Conservation (phyloP, 768 basidiomycete genomes). For the Xanthoconium purpureum region DNA sequence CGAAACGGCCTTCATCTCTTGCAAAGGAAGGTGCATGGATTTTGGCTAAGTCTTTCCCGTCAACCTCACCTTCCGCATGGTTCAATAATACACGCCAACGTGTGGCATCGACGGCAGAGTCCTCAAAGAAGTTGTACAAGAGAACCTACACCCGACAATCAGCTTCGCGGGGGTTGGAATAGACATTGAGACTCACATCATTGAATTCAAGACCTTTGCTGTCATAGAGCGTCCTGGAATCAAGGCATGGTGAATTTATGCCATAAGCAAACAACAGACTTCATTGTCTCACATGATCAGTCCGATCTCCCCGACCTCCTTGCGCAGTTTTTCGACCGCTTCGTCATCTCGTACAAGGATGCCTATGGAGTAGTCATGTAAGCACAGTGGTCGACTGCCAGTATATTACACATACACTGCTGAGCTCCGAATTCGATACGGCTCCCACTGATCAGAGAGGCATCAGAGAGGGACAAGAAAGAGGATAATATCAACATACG, state of each 20-base stretch:
- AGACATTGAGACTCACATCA: constrained; percentile 8
- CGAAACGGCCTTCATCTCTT: constrained; percentile 44
- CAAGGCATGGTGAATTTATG: neutral
- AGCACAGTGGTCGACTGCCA: neutral
- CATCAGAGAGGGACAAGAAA: constrained; percentile 6
- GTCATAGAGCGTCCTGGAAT: constrained; percentile 30
- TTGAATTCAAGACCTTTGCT: constrained; percentile 32
- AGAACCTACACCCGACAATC: constrained; percentile 48
- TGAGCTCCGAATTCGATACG: constrained; percentile 59
- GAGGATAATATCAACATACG: constrained; percentile 32
- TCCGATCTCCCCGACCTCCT: constrained; percentile 56
- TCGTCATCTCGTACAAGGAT: constrained; percentile 65
- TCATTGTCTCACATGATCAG: constrained; percentile 48
- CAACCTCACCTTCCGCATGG: constrained; percentile 27
- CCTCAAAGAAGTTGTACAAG: constrained; percentile 71
- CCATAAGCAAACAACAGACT: neutral
- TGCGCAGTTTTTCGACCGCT: constrained; percentile 45
- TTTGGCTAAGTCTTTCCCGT: constrained; percentile 9
- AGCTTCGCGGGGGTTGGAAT: neutral
- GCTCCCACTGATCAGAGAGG: constrained; percentile 35
- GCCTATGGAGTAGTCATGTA: constrained; percentile 36
- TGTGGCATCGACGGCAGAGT: constrained; percentile 47
- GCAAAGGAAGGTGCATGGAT: constrained; percentile 45
- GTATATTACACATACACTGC: constrained; percentile 48
- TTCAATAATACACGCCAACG: constrained; percentile 64